Conservation (phyloP, 2,329 filamentous ascomycete genomes). For the Phyllosticta citriasiana region DNA sequence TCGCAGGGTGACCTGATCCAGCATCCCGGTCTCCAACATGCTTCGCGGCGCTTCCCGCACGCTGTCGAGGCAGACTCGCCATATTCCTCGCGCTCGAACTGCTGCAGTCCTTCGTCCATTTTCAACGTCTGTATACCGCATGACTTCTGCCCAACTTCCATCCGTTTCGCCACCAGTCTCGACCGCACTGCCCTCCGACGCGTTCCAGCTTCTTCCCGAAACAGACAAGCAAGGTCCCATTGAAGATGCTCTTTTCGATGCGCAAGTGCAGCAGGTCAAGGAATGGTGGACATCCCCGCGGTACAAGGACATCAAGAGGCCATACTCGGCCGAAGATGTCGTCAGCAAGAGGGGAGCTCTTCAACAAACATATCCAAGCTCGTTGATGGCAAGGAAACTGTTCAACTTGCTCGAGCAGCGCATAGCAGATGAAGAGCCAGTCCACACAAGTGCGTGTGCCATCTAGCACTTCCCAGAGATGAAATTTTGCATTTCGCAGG, state of each 20-base stretch:
- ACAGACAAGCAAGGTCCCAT: conserved; percentile 64
- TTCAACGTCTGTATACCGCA: conserved; percentile 35
- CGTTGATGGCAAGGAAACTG: conserved; percentile 87
- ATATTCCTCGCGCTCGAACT: conserved; percentile 14
- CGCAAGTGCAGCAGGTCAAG: conserved; percentile 75
- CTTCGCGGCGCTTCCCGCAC: conserved; percentile 28
- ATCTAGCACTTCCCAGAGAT: background rate
- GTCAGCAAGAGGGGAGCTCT: conserved; percentile 87
- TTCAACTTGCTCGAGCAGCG: conserved; percentile 80
- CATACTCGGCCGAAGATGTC: conserved; percentile 82
- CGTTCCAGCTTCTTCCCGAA: conserved; percentile 78
- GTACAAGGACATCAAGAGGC: conserved; percentile 80
- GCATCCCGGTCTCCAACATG: conserved; percentile 17
- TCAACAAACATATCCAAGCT: conserved; percentile 82
- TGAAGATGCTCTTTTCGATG: conserved; percentile 77
- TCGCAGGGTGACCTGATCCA: background rate
- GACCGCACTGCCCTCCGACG: conserved; percentile 54
- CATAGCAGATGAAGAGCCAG: conserved; percentile 68
- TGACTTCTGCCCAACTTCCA: conserved; percentile 44
- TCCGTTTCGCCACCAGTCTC: conserved; percentile 53
- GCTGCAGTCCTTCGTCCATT: conserved; percentile 25
- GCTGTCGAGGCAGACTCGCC: conserved; percentile 25
- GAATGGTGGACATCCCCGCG: conserved; percentile 84
- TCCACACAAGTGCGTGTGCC: conserved; percentile 71
- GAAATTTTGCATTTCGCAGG: background rate